A percentile compares a stretch with the other conserved stretches of the same genome.
These are phyloP conservation scores for Alternaria sp. DNA, from an alignment of 2,329 filamentous ascomycete species.

Conservation along the genomic window DNA sequence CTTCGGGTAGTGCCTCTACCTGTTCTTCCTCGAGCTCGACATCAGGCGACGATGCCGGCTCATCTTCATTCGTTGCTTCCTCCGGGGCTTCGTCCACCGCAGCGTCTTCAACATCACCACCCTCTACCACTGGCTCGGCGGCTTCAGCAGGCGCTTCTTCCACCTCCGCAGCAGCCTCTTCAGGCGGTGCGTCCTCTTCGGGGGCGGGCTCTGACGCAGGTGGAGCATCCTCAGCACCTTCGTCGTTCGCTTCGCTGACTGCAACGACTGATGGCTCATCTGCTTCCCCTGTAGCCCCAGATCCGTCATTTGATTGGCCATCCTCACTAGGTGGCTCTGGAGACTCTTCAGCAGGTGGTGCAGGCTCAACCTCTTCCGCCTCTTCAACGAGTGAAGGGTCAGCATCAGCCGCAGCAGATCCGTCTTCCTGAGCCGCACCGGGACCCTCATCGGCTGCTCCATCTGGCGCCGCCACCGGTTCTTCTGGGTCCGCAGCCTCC, in stretches of 20 bases:
- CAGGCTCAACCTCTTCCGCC: not conserved
- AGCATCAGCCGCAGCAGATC: not conserved
- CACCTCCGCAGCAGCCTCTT: not conserved
- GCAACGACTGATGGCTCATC: not conserved
- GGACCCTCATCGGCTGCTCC: not conserved
- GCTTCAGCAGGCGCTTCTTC: not conserved
- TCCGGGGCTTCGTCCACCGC: not conserved
- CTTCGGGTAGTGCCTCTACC: not conserved
- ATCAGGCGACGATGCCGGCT: not conserved
- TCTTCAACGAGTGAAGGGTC: not conserved
- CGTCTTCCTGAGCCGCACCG: not conserved
- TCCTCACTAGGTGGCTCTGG: conserved; percentile 2
- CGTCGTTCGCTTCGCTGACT: not conserved
- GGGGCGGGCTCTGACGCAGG: not conserved
- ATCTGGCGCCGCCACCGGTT: not conserved
- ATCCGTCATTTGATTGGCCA: not conserved
- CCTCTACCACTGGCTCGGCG: not conserved
- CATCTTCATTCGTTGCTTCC: not conserved
- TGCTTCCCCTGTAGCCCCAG: not conserved
- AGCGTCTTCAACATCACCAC: not conserved
- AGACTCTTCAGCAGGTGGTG: not conserved
- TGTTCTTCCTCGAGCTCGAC: not conserved
- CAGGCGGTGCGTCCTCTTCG: not conserved
- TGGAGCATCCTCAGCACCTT: not conserved
- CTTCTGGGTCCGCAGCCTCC: not conserved